Conservation (phyloP, 768 basidiomycete genomes). For the Lactarius sanguifluus region DNA sequence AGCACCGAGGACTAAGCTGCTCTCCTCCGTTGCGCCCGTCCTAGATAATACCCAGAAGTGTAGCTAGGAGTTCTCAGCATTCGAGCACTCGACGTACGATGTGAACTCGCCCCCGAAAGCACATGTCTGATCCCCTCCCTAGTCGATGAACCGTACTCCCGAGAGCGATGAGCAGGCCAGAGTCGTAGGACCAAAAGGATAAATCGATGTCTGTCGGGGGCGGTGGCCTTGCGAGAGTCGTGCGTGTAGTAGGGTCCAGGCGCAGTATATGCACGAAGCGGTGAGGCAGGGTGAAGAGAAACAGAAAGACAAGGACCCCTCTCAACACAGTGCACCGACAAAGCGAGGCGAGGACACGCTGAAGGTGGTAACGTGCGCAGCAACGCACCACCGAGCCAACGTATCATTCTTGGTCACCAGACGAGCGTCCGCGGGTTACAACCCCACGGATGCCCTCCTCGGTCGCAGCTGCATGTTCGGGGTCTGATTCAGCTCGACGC, state of each 20-base stretch:
- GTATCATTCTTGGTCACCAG: constrained; percentile 68
- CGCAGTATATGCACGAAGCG: constrained; percentile 79
- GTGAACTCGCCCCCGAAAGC: constrained; percentile 30
- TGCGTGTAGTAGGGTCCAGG: constrained; percentile 54
- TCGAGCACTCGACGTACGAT: constrained; percentile 31
- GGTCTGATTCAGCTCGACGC: constrained; percentile 60
- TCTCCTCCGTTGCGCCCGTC: constrained; percentile 36
- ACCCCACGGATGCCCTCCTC: constrained; percentile 61
- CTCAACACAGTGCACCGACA: background rate
- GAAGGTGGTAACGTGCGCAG: constrained; percentile 75
- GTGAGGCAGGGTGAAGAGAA: constrained; percentile 38
- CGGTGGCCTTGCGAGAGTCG: constrained; percentile 68
- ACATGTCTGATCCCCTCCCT: constrained; percentile 27
- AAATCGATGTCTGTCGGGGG: constrained; percentile 61
- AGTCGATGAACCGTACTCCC: constrained; percentile 30
- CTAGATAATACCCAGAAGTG: constrained; percentile 35
- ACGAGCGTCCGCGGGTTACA: constrained; percentile 66
- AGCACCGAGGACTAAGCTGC: constrained; percentile 3
- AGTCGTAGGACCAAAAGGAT: constrained; percentile 49
- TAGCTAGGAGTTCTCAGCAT: background rate
- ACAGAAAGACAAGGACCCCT: background rate
- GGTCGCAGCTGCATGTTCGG: constrained; percentile 46
- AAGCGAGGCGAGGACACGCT: constrained; percentile 43
- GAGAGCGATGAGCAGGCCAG: constrained; percentile 42
- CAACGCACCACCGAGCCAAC: constrained; percentile 80